Base-by-base conservation (phyloP, 1,284 basidiomycete genomes). In the Tausonia pullulans region DNA sequence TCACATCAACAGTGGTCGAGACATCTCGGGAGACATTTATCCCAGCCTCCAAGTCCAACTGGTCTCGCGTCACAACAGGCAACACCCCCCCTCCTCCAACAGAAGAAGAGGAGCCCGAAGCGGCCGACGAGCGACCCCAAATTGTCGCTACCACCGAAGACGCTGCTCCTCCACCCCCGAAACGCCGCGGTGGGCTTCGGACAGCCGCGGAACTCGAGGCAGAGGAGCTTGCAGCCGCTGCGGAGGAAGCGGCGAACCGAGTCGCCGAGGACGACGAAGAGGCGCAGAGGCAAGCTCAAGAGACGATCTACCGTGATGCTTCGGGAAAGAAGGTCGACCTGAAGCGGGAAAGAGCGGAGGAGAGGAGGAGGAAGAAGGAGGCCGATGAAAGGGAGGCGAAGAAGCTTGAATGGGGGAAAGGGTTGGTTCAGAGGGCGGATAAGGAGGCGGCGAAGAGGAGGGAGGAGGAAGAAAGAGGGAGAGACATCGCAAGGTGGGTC, bases 341-440 rank as follows among this genome's bases (percentile, higher is more conserved):
- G 58, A 88, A 88, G 72, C 83, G 87, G 0, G 87, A 87, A 51
- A 83, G 83, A 60, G 92, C 87, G 14, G 90, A 94, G 70, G 88
- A 89, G 49, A 86, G 86, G 58, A 78, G 84, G 68, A 76, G 82
- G 72, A 90, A 91, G 72, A 81, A 87, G 41, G 87, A 90, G 72
- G 79, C 81, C 67, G 84, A 90, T 74, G 86, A 92, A 75, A 86
- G 84, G 74, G 89, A 93, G 72, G 87, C 86, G 62, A 82, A 86
- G 74, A 92, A 91, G 78, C 88, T 93, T 86, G 88, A 94, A 73
- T 98, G 96, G 96, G 90, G 88, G 0, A 97, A 94, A 76, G 96
- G 96, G 40, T 72, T 96, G 46, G 86, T 90, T 40, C 93, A 98
- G 78, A 80, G 86, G 63, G 86, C 88, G 45, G 87, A 91, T 66